Percentiles rank a stretch among this genome's conserved stretches.
Conservation (phyloP, 805 yeast genomes). For the Groenewaldozyma salmanticensis region DNA sequence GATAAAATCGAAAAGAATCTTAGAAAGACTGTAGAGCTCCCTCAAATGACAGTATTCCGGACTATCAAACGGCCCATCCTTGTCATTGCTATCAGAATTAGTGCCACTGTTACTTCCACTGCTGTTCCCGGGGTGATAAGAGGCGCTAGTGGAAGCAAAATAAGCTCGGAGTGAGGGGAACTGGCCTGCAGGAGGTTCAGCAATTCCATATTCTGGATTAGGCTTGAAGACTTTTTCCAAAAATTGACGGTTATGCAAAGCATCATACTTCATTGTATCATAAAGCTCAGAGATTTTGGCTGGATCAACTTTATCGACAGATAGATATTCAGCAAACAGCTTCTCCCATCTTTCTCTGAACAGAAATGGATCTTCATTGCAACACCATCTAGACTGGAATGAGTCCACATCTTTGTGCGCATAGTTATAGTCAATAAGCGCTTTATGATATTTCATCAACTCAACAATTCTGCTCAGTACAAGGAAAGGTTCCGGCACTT, state of each 20-base stretch:
- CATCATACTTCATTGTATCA: conserved; percentile 98
- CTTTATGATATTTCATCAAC: conserved; percentile 83
- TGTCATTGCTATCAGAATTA: conserved; percentile 21
- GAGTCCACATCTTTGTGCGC: conserved; percentile 50
- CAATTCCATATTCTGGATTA: conserved; percentile 32
- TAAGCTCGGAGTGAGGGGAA: conserved; percentile 15
- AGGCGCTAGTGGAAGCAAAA: conserved; percentile 14
- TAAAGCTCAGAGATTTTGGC: conserved; percentile 92
- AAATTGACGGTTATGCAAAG: conserved; percentile 86
- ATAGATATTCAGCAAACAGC: conserved; percentile 79
- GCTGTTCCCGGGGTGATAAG: conserved; percentile 70
- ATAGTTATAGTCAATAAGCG: conserved; percentile 74
- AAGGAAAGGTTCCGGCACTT: conserved; percentile 93
- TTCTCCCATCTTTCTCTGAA: conserved; percentile 98
- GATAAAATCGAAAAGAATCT: conserved; percentile 89
- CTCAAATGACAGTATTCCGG: conserved; percentile 70
- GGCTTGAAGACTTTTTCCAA: conserved; percentile 75
- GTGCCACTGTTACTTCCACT: conserved; percentile 19
- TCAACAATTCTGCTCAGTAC: conserved; percentile 93
- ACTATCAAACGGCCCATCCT: conserved; percentile 51
- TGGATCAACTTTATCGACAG: conserved; percentile 95
- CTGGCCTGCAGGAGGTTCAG: conserved; percentile 18
- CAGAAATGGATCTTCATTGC: conserved; percentile 85
- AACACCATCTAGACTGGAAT: conserved; percentile 85
- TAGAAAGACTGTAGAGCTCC: conserved; percentile 81